Evolutionary conservation across 2,329 filamentous ascomycete genomes (phyloP), one percentile per base, ranked within the genome.

Genomic region (Magnaporthales sp.): DNA sequence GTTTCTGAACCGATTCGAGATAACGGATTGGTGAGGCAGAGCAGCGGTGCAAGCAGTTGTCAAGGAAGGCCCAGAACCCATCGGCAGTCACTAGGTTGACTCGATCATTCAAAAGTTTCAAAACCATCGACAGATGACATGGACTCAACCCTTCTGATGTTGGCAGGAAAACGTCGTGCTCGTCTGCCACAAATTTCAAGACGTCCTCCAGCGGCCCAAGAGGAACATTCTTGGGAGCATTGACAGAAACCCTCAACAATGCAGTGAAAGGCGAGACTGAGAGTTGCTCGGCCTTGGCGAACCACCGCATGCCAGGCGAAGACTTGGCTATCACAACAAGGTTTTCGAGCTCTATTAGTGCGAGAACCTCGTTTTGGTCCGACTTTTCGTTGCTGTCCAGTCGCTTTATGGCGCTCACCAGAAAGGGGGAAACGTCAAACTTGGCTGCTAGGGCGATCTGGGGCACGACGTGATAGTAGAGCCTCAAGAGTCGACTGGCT

Each of bases 231-330:
- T 78, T 75, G 24, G 81, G 78, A 3, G 81, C 81, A 29, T 82
- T 80, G 3, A 81, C 79, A 46, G 83, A 80, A 6, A 90, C 79
- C 68, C 83, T 86, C 6, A 94, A 76, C 26, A 94, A 81, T 0
- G 88, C 87, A n/a, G 86, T 86, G 69, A 93, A 92, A 0, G 91
- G 90, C 4, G 90, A 92, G 54, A 86, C 79, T 1, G 77, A 74
- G n/a, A 90, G 80, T 0, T 83, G 83, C 70, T 90, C 86, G 67
- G 80, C 85, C 73, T 91, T 93, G 69, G 90, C 84, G 80, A 95
- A 97, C 94, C 94, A 98, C 69, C 90, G 88, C 88, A 97, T 95
- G 6, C 89, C 89, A 0, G 91, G 88, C 3, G 93, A 96, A 71
- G 89, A 87, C 69, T 88, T 86, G 3, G 93, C 92, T 74, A 97